Base-by-base conservation (phyloP, 805 yeast species). In the Candida caryicola region DNA sequence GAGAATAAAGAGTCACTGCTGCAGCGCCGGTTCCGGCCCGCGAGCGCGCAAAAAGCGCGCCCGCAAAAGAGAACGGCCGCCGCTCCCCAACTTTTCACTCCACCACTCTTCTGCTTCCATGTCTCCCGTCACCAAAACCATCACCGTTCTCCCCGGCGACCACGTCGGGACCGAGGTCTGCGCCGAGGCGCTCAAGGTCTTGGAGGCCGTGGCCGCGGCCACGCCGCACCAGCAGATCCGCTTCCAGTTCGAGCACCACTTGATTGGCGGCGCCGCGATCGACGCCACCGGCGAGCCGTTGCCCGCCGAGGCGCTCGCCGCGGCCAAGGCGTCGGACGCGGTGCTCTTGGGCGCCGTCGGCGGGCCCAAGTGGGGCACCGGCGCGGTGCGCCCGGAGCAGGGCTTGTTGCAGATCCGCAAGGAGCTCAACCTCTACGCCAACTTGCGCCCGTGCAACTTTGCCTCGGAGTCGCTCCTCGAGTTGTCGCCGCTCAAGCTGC, bases 361-460 rank as follows among this genome's bases (percentile, higher is more conserved):
- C 47, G 99, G 99, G 23, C 99, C 99, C 45, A 93, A 93, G 69
- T 93, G 99, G 99, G 98, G 98, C 26, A 86, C 97, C 18, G 97
- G 97, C 35, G 58, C 75, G 9, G 98, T 91, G 33, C 82, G 99
- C 70, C 99, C 99, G 36, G 99, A 93, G 64, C 98, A 88, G 68
- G 99, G 99, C 43, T 76, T 93, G 50, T 76, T 93, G 49, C 78
- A 90, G 70, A 91, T 93, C 63, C 81, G 99, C 67, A 93, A 93
- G 65, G 98, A 89, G 63, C 77, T 93, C 59, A 85, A 84, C 62
- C 73, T 93, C 50, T 93, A 93, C 63, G 99, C 99, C 42, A 93
- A 93, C 66, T 77, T 93, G 65, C 84, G 99, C 64, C 99, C 99
- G 33, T 91, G 98, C 67, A 85, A 82, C 67, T 93, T 93, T 69